Base-by-base conservation (phyloP, 129 eudicot species). In the Tagetes patula region DNA sequence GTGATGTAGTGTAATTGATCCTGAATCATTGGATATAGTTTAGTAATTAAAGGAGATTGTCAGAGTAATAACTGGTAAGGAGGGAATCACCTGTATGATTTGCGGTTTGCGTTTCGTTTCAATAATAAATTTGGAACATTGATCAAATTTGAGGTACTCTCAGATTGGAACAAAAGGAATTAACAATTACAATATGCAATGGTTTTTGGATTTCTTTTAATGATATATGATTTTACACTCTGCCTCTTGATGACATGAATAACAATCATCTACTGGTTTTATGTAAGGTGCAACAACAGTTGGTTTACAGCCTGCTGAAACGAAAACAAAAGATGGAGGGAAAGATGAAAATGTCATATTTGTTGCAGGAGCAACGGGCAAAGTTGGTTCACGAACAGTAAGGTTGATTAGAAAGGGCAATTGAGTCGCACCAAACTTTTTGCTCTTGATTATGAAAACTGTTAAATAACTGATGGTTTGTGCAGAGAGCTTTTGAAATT, bases 361-460 rank as follows among this genome's bases (percentile, higher is more conserved):
- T 84, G 97, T 94, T 75, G 97, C 98, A 70, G 98, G 98, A 46
- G 98, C 98, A n/a, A 94, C 98, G 36, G 97, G 98, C 63, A 86
- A 74, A 90, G 98, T 94, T 83, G 98, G 98, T 31, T 94, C 98
- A 12, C 86, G 98, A 75, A 84, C 98, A 63, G 96, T 94, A 77
- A 94, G 98, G 98, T 94, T 61, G 73, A 40, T 58, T 48, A 71
- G 78, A 53, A 58, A 37, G 54, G 71, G 50, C 50, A 64, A 46
- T 65, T 38, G 71, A 77, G 53, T 14, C 80, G 45, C 71, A 39
- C 76, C 48, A 56, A 71, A 65, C 48, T 42, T 40, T 38, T 30
- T 43, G 49, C 42, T 49, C 49, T 54, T 64, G 76, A 52, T 72
- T 64, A 6, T 48, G 43, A 39, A 78, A 67, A 61, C 45, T 14